Evolutionary conservation across 2,329 filamentous ascomycete species (phyloP), one percentile per base, ranked within the genome.

Genomic region (Didymella arachidicola): DNA sequence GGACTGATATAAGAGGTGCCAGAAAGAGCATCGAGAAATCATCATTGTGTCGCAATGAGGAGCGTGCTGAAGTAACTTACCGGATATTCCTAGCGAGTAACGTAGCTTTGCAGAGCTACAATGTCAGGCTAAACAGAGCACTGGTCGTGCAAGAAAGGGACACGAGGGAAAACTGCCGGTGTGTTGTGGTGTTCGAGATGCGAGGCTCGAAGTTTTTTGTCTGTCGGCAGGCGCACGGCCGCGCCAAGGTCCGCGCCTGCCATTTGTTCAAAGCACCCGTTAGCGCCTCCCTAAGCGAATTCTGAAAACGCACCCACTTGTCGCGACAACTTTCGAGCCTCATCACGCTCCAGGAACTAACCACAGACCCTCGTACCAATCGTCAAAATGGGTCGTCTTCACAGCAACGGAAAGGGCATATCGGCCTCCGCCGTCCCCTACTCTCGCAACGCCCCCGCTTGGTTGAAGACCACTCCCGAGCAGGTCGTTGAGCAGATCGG

Each of bases 391-490:
- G 92, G 93, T 89, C 89, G 94, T 87, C 89, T 98, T 90, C 96
- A 99, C 90, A 91, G 87, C 88, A 97, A 97, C 79, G 94, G 95
- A 86, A 98, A 98, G 92, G 96, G 95, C 83, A 99, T 99, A 84
- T 93, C 92, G 72, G 84, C 92, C 84, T 97, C 92, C 67, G 92
- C 95, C 78, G 84, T 98, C 83, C 95, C 96, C 79, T 99, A 98
- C 89, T 97, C 92, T 73, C 94, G 95, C 85, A 89, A 87, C 75
- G 81, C 93, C 68, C 94, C 95, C 64, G 87, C 93, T 73, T 99
- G 95, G 95, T 86, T 98, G 83, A 99, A 99, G 91, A 96, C 92
- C 84, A 97, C 93, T 75, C 93, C 95, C 79, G 93, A 97, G 78
- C 92, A 96, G 86, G 93, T 99, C 81, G 92, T 97, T 76, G 95